A percentile compares a stretch with the other conserved stretches of the same genome.
Evolutionary conservation across 176 grass and related monocot genomes (phyloP).

Genomic region (Oryza officinalis): DNA sequence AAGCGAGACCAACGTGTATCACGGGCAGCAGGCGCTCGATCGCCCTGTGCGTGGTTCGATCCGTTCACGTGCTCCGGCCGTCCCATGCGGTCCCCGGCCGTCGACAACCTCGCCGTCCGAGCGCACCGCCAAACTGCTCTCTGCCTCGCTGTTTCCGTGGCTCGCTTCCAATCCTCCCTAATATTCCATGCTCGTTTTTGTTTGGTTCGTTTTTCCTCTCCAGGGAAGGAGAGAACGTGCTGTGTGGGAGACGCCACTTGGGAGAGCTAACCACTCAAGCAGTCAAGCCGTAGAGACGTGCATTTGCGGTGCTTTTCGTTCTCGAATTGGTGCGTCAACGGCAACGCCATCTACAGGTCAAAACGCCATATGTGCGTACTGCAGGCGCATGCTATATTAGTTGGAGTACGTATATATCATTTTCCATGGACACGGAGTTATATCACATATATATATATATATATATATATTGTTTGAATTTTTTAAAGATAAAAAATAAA

Average conservation of each 20-base stretch:
- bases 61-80: neutral
- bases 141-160: neutral
- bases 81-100: neutral
- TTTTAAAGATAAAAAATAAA: too few species aligned
- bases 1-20: neutral
- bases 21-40: neutral
- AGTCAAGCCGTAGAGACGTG: too few species aligned
- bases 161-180: neutral
- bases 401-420: neutral
- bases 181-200: neutral
- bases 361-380: neutral
- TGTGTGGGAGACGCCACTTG: too few species aligned
- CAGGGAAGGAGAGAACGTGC: neutral
- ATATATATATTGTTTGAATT: too few species aligned
- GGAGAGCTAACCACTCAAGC: neutral
- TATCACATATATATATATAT: too few species aligned
- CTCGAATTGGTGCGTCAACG: conserved; percentile 21
- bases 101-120: neutral
- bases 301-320: too few species aligned
- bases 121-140: neutral
- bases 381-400: too few species aligned
- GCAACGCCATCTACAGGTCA: conserved; percentile 24
- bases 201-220: neutral
- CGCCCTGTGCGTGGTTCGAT: neutral
- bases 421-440: neutral